Conservation (phyloP, 495 filamentous ascomycete species). For the Aspergillus mulundensis region DNA sequence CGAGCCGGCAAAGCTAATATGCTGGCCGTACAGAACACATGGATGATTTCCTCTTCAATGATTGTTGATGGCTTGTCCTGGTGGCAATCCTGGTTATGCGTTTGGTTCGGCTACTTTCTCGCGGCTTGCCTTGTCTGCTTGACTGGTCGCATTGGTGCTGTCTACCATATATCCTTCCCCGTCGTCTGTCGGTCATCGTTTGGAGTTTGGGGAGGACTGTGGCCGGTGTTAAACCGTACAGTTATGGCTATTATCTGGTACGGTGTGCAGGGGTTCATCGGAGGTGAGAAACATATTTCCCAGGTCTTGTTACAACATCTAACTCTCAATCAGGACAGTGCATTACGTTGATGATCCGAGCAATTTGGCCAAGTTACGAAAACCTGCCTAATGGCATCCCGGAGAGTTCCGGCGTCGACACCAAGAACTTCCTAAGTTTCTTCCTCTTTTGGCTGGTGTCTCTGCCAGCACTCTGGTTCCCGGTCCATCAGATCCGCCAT, state of each 20-base stretch:
- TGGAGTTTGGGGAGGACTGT: constrained; percentile 82
- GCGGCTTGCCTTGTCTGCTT: constrained; percentile 68
- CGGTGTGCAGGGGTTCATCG: constrained; percentile 82
- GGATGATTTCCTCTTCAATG: constrained; percentile 90
- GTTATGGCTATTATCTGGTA: constrained; percentile 78
- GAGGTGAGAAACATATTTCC: constrained; percentile 43
- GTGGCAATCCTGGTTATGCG: constrained; percentile 95
- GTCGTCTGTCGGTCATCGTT: constrained; percentile 73
- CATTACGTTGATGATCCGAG: constrained; percentile 73
- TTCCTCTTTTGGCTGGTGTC: constrained; percentile 80
- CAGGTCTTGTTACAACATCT: background rate
- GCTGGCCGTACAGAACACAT: constrained; percentile 65
- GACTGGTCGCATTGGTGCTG: constrained; percentile 84
- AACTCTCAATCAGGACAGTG: constrained; percentile 51
- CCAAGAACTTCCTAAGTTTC: constrained; percentile 71
- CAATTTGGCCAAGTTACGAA: constrained; percentile 71
- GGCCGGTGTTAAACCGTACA: constrained; percentile 88
- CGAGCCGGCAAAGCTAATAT: constrained; percentile 11
- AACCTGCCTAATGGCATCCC: constrained; percentile 66
- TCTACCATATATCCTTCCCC: constrained; percentile 85
- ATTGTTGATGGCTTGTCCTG: constrained; percentile 78
- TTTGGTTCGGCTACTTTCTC: constrained; percentile 79
- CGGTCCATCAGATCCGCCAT: constrained; percentile 61
- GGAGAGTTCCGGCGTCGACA: constrained; percentile 63
- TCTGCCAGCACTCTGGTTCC: constrained; percentile 79